Evolutionary conservation across 495 filamentous ascomycete genomes (phyloP), one percentile per base, ranked within the genome.

Genomic region (Penicillium steckii): DNA sequence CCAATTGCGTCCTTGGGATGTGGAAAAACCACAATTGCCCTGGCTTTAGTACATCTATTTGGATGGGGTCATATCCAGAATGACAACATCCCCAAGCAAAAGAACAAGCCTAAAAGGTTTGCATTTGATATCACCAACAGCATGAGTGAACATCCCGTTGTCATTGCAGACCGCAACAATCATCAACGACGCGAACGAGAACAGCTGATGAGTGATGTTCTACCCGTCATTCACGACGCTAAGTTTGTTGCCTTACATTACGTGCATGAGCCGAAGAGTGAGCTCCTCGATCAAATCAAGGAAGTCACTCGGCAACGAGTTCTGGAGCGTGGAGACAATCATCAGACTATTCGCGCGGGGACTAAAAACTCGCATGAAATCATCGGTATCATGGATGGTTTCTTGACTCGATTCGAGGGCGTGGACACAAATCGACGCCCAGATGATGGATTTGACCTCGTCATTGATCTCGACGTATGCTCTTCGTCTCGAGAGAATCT

Each of bases 61-160:
- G 83, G 78, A 38, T 98, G 94, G 91, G 93, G 88, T 24, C 91
- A 97, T 66, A 76, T 97, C 32, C 94, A 98, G 63, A 98, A 98
- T 62, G 94, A 98, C 69, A 95, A 97, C 64, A 93, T 98, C 43
- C 80, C 78, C n/a, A 88, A 87, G 46, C 83, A 85, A 64, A 77
- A 75, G 55, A 77, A 77, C 44, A 87, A 90, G 25, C 86, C 89
- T 4, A 79, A 83, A 48, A 75, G 77, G 25, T 97, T 97, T 64
- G 85, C 85, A 8, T 72, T 81, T 18, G 81, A 83, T 13, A 74
- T 93, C 41, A 74, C 81, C 42, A 78, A 82, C 30, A 65, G 76
- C 21, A 72, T 97, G 13, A 67, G 75, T 4, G 68, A 75, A 0
- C 62, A 76, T 30, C 81, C 86, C 0, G 94, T 86, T 2, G 90